These are phyloP conservation scores for Globisporangium echinulatum DNA, from an alignment of 352 stramenopile genomes.

Conservation along the genomic window DNA sequence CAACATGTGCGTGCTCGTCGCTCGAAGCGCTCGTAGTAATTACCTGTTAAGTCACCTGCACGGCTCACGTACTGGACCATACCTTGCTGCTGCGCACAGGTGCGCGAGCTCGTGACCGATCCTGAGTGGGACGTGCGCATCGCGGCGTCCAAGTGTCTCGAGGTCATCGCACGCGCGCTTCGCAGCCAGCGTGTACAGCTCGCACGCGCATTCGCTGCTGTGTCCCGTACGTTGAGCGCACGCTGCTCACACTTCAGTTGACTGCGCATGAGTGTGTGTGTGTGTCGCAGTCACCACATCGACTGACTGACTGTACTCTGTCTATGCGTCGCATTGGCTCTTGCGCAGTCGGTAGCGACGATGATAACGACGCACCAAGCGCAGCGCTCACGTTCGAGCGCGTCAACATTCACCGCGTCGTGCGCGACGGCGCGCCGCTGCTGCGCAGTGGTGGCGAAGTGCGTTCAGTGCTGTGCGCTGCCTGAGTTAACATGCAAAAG, in stretches of 20 bases:
- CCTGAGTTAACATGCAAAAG: too few relatives aligned
- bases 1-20: too few relatives aligned
- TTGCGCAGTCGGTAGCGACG: conserved; percentile 30
- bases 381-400: conserved; percentile 42
- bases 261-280: too few relatives aligned
- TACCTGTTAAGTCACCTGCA: background rate
- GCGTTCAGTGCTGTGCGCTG: background rate
- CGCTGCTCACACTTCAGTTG: background rate
- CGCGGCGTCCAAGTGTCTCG: conserved; percentile 56
- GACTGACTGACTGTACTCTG: too few relatives aligned
- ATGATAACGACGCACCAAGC: conserved; percentile 21
- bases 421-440: conserved; percentile 55
- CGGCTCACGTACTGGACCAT: conserved; percentile 12
- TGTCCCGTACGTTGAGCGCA: conserved; percentile 27
- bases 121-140: conserved; percentile 68
- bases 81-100: conserved; percentile 24
- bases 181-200: conserved; percentile 14
- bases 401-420: conserved; percentile 49
- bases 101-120: conserved; percentile 44
- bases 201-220: conserved; percentile 31
- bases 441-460: conserved; percentile 73
- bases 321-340: too few relatives aligned
- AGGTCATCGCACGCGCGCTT: conserved; percentile 44
- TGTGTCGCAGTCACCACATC: too few relatives aligned
- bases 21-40: too few relatives aligned